Conservation (phyloP, 352 stramenopile genomes). For the Phytophthora agathidicida region DNA sequence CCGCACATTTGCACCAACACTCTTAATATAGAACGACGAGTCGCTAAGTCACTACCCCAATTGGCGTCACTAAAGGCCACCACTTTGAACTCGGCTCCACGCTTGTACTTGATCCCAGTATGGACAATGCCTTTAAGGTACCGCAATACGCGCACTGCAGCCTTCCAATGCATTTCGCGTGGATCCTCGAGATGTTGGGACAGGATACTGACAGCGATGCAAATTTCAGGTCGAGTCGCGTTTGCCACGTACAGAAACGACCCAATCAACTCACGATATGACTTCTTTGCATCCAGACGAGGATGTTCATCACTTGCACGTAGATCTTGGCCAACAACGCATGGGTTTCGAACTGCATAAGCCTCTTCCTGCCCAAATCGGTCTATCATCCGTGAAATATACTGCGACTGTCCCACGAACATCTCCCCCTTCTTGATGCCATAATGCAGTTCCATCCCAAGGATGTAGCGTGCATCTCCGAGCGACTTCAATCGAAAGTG, state of each 20-base stretch:
- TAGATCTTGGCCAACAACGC: background rate
- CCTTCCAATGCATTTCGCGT: constrained; percentile 14
- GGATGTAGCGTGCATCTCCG: constrained; percentile 2
- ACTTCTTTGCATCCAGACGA: background rate
- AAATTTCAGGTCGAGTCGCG: constrained; percentile 23
- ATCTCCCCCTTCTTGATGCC: constrained; percentile 2
- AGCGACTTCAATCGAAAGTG: constrained; percentile 24
- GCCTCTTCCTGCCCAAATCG: background rate
- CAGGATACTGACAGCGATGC: background rate
- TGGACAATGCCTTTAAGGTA: constrained; percentile 14
- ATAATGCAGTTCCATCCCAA: constrained; percentile 23
- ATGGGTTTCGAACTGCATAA: constrained; percentile 4
- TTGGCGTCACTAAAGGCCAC: background rate
- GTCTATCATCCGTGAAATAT: constrained; percentile 5
- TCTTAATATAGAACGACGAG: background rate
- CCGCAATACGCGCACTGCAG: too few relatives aligned
- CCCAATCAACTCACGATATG: constrained; percentile 10
- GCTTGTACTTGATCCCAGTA: constrained; percentile 2
- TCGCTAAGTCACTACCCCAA: constrained; percentile 4
- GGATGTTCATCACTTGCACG: background rate
- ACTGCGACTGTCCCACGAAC: constrained; percentile 5
- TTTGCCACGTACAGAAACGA: constrained; percentile 33
- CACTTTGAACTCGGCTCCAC: background rate
- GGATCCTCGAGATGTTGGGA: constrained; percentile 14
- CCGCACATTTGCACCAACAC: background rate